Percentiles rank a stretch among this genome's conserved stretches.
Conservation (phyloP, 2,329 filamentous ascomycete species). For the Aureobasidium pullulans region DNA sequence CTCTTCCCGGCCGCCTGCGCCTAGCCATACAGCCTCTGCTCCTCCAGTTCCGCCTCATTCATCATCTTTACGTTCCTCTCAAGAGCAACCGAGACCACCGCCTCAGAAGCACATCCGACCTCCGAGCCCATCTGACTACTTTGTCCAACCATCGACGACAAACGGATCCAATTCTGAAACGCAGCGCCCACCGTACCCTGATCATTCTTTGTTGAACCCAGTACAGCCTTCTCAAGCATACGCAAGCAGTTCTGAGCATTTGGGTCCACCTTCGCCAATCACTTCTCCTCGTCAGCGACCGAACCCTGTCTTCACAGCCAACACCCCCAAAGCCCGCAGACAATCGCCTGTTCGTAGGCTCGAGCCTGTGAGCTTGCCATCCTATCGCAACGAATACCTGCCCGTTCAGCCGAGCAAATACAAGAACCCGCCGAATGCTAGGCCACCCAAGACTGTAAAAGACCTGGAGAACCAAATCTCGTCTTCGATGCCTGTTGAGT, state of each 20-base stretch:
- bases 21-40: not conserved
- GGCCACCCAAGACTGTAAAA: slow-evolving; percentile 19
- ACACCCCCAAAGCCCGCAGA: slow-evolving; percentile 4
- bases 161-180: slow-evolving; percentile 5
- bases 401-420: slow-evolving; percentile 27
- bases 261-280: slow-evolving; percentile 10
- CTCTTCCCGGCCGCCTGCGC: not conserved
- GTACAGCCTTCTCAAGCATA: slow-evolving; percentile 6
- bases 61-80: not conserved
- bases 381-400: slow-evolving; percentile 46
- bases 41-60: slow-evolving; percentile 9
- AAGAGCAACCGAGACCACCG: not conserved
- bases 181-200: slow-evolving; percentile 24
- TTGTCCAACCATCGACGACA: slow-evolving; percentile 7
- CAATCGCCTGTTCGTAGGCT: slow-evolving; percentile 15
- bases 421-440: slow-evolving; percentile 21
- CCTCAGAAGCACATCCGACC: slow-evolving; percentile 18
- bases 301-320: not conserved
- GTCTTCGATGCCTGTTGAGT: slow-evolving; percentile 3
- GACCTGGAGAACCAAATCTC: slow-evolving; percentile 5
- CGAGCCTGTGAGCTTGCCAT: slow-evolving; percentile 22
- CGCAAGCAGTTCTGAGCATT: slow-evolving; percentile 7
- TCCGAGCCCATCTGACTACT: slow-evolving; percentile 16
- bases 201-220: slow-evolving; percentile 22
- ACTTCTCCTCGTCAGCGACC: slow-evolving; percentile 1